These are phyloP conservation scores for Jaltomata sinuosa DNA, from an alignment of 257 asterid genomes.

Conservation along the genomic window DNA sequence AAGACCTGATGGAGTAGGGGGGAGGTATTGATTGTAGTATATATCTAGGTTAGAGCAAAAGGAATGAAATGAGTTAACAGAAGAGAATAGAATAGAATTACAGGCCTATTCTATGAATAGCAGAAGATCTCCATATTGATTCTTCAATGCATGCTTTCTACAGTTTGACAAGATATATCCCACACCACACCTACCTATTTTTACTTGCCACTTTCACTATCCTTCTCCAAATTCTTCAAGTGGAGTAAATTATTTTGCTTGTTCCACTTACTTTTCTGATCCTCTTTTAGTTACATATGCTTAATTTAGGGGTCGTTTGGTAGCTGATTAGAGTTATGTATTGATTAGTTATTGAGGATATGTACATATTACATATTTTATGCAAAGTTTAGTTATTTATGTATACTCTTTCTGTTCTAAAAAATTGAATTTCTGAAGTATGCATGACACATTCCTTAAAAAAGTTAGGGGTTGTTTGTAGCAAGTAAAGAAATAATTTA, in stretches of 20 bases:
- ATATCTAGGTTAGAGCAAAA: not conserved
- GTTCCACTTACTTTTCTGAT: not conserved
- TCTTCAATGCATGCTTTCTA: not conserved
- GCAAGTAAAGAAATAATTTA: too few relatives aligned
- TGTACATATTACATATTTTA: too few relatives aligned
- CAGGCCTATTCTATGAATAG: not conserved
- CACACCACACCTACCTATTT: not conserved
- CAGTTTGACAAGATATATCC: not conserved
- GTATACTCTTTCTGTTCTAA: too few relatives aligned
- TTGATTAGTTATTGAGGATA: too few relatives aligned
- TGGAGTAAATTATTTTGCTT: not conserved
- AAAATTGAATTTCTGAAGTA: too few relatives aligned
- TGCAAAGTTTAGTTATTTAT: too few relatives aligned
- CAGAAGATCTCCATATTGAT: not conserved
- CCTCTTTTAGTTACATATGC: not conserved
- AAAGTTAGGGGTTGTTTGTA: too few relatives aligned
- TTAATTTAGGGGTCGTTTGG: not conserved
- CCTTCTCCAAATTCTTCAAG: not conserved
- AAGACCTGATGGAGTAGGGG: not conserved
- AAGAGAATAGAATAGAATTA: not conserved
- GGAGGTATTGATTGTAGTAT: not conserved
- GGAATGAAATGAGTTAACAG: not conserved
- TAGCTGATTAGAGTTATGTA: too few relatives aligned
- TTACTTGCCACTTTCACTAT: not conserved
- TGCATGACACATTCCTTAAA: too few relatives aligned